Percentiles rank a stretch among this genome's conserved stretches.
These are phyloP conservation scores for Lunularia cruciata DNA, from an alignment of 225 moss, liverwort and hornwort genomes.

Conservation along the genomic window DNA sequence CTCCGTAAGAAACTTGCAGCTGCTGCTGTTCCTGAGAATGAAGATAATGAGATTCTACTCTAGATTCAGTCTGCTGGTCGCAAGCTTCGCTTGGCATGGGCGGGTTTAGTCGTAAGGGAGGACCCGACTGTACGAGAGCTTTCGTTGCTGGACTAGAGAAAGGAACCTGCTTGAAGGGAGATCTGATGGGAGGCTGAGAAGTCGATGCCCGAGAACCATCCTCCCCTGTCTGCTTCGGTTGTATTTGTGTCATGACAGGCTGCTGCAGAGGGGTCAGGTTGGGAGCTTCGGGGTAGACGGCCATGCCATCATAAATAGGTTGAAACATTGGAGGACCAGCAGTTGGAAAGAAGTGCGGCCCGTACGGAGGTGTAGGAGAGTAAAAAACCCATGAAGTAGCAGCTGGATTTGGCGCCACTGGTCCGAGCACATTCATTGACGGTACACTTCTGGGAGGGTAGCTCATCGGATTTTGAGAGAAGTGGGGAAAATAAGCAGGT, in stretches of 20 bases:
- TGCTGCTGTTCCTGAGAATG: constrained; percentile 25
- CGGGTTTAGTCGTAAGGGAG: constrained; percentile 19
- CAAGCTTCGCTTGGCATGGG: constrained; percentile 12
- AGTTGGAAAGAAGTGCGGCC: constrained; percentile 28
- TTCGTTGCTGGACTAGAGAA: constrained; percentile 6
- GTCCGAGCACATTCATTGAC: constrained; percentile 37
- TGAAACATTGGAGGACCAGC: constrained; percentile 31
- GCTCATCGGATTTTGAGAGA: constrained; percentile 26
- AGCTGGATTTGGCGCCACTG: constrained; percentile 30
- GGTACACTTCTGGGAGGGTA: constrained; percentile 33
- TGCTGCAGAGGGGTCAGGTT: constrained; percentile 23
- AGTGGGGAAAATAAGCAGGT: constrained; percentile 36
- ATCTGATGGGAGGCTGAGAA: constrained; percentile 13
- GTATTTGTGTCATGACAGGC: constrained; percentile 16
- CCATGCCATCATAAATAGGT: constrained; percentile 38
- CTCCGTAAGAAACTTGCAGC: constrained; percentile 33
- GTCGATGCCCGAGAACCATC: constrained; percentile 12
- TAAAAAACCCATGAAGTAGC: constrained; percentile 39
- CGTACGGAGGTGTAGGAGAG: constrained; percentile 35
- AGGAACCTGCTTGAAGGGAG: constrained; percentile 19
- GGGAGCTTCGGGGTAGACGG: constrained; percentile 30
- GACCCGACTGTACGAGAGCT: constrained; percentile 25
- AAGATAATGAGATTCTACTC: constrained; percentile 32
- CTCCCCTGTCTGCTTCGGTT: constrained; percentile 24
- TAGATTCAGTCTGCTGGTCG: constrained; percentile 10